Conservation (phyloP, 2,329 filamentous ascomycete genomes). For the Magnaporthiopsis poae region DNA sequence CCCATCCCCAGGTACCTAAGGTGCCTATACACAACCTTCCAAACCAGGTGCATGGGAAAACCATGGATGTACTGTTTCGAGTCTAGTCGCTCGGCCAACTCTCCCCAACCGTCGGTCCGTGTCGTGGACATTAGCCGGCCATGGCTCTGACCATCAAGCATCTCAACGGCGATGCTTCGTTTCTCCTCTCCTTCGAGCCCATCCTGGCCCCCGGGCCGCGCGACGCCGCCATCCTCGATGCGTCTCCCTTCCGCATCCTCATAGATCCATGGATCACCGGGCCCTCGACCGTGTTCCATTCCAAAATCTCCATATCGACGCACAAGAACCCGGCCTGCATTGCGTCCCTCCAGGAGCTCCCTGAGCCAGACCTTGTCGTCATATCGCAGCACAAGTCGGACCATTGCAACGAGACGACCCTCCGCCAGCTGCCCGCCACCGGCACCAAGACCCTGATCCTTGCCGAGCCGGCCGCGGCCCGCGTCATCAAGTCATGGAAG, state of each 20-base stretch:
- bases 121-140: constrained; percentile 5
- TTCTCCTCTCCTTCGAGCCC: constrained; percentile 54
- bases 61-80: background rate
- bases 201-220: constrained; percentile 24
- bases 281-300: constrained; percentile 48
- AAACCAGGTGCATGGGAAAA: background rate
- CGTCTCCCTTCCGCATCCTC: constrained; percentile 53
- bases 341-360: constrained; percentile 35
- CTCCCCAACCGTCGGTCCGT: background rate
- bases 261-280: constrained; percentile 63
- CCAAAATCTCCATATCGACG: constrained; percentile 49
- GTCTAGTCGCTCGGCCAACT: background rate
- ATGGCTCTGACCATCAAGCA: constrained; percentile 58
- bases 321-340: constrained; percentile 48
- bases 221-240: constrained; percentile 18
- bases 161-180: constrained; percentile 55
- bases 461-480: constrained; percentile 55
- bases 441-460: constrained; percentile 51
- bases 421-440: constrained; percentile 50
- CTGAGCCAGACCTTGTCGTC: constrained; percentile 35
- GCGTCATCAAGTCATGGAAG: constrained; percentile 56
- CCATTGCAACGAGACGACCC: constrained; percentile 60
- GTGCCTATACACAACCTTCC: background rate
- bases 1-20: background rate
- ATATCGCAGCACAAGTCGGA: constrained; percentile 44